Conservation (phyloP, 139 green algal genomes). For the Micromonas pusilla region DNA sequence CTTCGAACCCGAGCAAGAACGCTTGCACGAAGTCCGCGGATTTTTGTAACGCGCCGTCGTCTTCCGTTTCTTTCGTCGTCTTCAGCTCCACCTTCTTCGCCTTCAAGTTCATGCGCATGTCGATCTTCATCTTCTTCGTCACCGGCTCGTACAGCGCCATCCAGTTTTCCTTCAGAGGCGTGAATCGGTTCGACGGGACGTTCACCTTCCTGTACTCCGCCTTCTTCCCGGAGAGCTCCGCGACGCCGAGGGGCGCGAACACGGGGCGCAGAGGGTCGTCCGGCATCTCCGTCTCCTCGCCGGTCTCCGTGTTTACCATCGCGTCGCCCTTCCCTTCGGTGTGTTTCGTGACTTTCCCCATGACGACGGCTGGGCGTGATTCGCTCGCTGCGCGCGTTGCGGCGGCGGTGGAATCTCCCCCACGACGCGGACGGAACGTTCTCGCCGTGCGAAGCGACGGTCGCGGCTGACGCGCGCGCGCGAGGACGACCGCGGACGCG, state of each 20-base stretch:
- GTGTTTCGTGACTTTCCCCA: conserved; percentile 7
- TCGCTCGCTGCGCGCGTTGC: background rate
- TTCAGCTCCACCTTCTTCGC: conserved; percentile 94
- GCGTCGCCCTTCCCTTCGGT: background rate
- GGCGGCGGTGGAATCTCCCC: background rate
- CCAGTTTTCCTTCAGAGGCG: conserved; percentile 91
- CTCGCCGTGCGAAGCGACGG: no score
- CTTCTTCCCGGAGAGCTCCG: background rate
- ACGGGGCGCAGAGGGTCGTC: background rate
- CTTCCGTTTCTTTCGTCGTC: conserved; percentile 69
- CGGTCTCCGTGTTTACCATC: background rate
- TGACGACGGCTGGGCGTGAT: background rate
- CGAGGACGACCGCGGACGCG: background rate
- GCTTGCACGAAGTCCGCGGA: conserved; percentile 97
- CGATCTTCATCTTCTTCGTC: conserved; percentile 92
- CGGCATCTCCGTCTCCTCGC: background rate
- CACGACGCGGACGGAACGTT: no score
- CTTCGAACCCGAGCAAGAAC: conserved; percentile 87
- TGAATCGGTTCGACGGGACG: conserved; percentile 90
- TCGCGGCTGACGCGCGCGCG: background rate
- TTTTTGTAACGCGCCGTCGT: conserved; percentile 83
- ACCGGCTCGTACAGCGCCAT: conserved; percentile 93
- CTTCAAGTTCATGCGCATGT: conserved; percentile 99
- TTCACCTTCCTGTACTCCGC: conserved; percentile 20
- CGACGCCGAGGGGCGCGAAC: background rate